These are phyloP conservation scores for Ceratocystis diversiconidia DNA, from an alignment of 2,329 filamentous ascomycete species.

Conservation along the genomic window DNA sequence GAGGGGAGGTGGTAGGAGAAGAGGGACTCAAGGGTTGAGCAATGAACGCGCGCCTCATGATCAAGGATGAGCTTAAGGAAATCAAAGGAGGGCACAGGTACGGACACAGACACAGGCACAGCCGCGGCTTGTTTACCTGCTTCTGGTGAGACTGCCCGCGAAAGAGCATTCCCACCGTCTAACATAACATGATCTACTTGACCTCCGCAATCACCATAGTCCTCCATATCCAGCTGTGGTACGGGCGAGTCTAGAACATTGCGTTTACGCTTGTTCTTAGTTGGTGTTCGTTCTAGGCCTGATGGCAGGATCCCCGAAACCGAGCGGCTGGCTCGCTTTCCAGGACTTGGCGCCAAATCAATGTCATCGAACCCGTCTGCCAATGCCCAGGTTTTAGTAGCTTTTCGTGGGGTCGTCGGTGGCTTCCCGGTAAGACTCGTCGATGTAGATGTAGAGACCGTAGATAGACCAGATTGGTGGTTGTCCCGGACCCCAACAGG, in stretches of 20 bases:
- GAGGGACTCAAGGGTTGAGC: constrained; percentile 53
- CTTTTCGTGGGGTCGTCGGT: constrained; percentile 46
- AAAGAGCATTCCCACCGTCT: background rate
- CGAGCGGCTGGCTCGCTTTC: constrained; percentile 27
- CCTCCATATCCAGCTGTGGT: constrained; percentile 41
- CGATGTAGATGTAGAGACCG: background rate
- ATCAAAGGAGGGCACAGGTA: constrained; percentile 14
- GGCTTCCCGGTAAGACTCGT: constrained; percentile 21
- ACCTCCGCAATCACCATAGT: background rate
- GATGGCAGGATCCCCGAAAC: background rate
- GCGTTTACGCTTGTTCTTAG: constrained; percentile 57
- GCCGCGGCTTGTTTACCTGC: background rate
- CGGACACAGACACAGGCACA: background rate
- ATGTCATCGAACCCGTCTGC: constrained; percentile 67
- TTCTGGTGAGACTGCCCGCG: background rate
- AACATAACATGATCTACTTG: background rate
- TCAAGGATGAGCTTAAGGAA: constrained; percentile 51
- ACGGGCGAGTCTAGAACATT: constrained; percentile 42
- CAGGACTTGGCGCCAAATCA: constrained; percentile 40
- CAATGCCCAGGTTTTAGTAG: constrained; percentile 40
- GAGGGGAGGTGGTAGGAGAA: constrained; percentile 35
- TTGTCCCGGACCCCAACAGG: constrained; percentile 27
- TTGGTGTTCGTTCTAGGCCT: constrained; percentile 37
- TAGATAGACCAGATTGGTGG: background rate
- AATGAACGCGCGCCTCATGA: constrained; percentile 41